These are phyloP conservation scores for Haplosporangium sp. DNA, from an alignment of 371 early-diverging fungal species.

Conservation along the genomic window DNA sequence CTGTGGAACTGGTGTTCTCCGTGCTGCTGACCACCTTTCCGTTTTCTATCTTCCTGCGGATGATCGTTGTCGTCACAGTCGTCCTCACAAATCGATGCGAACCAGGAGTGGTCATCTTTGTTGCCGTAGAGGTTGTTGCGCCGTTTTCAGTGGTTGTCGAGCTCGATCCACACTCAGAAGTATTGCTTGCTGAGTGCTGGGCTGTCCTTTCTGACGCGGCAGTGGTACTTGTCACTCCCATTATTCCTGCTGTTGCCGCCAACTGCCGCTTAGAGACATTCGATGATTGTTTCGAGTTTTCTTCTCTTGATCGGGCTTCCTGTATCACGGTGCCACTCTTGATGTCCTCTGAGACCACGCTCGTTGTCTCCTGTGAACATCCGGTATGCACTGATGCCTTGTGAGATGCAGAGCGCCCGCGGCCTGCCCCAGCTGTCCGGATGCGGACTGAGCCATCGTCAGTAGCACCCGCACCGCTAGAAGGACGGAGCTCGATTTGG, in stretches of 20 bases:
- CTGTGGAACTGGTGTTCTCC: conserved; percentile 21
- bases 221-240: neutral
- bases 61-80: conserved; percentile 47
- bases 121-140: neutral
- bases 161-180: neutral
- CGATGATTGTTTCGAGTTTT: neutral
- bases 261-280: neutral
- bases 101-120: conserved; percentile 38
- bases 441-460: neutral
- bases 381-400: conserved; percentile 2
- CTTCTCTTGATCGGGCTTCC: neutral
- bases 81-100: conserved; percentile 36
- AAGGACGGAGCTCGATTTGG: neutral
- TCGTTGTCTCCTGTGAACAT: neutral
- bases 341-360: neutral
- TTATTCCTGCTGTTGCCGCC: neutral
- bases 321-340: neutral
- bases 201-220: neutral
- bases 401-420: neutral
- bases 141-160: neutral
- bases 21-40: conserved; percentile 26
- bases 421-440: conserved; percentile 1
- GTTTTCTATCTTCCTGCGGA: conserved; percentile 29
- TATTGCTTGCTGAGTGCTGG: neutral
- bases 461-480: conserved; percentile 8